A percentile compares a stretch with the other conserved stretches of the same genome.
Evolutionary conservation across 192 early-diverging fungal genomes (phyloP).

Genomic region (Chytriomyces hyalinus): DNA sequence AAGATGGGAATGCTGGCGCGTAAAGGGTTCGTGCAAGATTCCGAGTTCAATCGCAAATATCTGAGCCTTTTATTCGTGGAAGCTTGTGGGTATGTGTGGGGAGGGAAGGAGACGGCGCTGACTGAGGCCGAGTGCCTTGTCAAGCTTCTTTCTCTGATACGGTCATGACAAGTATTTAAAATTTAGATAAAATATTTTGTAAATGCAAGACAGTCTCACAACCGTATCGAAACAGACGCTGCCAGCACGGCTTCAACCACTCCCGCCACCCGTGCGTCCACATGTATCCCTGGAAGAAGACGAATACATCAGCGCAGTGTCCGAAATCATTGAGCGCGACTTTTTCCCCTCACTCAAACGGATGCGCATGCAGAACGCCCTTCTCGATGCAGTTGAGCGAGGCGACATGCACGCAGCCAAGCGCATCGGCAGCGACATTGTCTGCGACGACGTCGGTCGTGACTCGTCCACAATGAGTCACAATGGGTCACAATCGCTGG

Average conservation of each 20-base stretch:
- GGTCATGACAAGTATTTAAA: no score
- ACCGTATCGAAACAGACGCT: not conserved
- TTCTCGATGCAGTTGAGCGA: conserved; percentile 58
- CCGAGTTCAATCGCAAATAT: not conserved
- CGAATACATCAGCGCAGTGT: conserved; percentile 73
- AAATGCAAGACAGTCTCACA: not conserved
- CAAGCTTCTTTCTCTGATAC: no score
- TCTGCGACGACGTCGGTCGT: not conserved
- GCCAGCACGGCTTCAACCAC: not conserved
- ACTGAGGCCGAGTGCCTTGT: no score
- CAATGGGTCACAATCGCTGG: conserved; percentile 64
- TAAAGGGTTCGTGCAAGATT: not conserved
- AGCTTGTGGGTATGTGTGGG: not conserved
- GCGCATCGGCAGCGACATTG: conserved; percentile 24
- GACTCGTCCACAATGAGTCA: conserved; percentile 22
- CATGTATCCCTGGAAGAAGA: conserved; percentile 76
- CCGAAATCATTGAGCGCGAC: conserved; percentile 80
- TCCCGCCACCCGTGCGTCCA: conserved; percentile 19
- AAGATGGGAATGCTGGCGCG: not conserved
- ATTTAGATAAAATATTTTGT: no score
- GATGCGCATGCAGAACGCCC: conserved; percentile 60
- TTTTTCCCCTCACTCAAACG: conserved; percentile 78
- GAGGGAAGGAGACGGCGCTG: not conserved
- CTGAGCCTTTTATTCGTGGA: not conserved
- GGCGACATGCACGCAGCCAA: conserved; percentile 39